Conservation (phyloP, 805 yeast genomes). For the Kodamaea jinghongensis region DNA sequence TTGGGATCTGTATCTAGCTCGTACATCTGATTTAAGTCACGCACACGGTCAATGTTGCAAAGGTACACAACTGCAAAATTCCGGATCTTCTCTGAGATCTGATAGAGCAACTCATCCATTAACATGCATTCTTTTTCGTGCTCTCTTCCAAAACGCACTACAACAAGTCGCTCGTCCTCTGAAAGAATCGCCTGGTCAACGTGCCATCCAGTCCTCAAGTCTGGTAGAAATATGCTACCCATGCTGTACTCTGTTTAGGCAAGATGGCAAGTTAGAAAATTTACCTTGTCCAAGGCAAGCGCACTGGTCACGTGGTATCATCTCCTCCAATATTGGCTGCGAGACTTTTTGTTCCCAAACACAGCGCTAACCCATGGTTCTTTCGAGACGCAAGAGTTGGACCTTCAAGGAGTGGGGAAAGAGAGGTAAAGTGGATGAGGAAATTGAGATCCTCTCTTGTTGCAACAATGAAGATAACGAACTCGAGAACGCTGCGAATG, state of each 20-base stretch:
- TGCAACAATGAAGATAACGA: too few species aligned
- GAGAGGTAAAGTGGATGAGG: background rate
- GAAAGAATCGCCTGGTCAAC: constrained; percentile 95
- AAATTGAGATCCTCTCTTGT: constrained; percentile 1
- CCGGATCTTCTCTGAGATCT: constrained; percentile 76
- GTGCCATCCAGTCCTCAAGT: constrained; percentile 87
- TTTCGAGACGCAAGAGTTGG: constrained; percentile 3
- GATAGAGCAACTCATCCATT: constrained; percentile 83
- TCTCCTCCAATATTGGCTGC: too few species aligned
- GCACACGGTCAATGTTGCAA: constrained; percentile 85
- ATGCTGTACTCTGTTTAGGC: too few species aligned
- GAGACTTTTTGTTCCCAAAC: too few species aligned
- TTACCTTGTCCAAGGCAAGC: too few species aligned
- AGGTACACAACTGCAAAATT: constrained; percentile 87
- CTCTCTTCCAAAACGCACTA: constrained; percentile 85
- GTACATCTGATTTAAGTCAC: constrained; percentile 86
- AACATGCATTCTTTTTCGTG: constrained; percentile 74
- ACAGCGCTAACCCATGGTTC: too few species aligned
- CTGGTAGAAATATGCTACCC: constrained; percentile 84
- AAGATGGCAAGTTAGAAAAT: too few species aligned
- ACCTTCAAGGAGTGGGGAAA: constrained; percentile 2
- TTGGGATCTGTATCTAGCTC: constrained; percentile 51
- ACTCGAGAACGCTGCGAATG: too few species aligned
- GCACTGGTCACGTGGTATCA: too few species aligned
- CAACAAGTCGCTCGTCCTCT: constrained; percentile 85